A percentile compares a stretch with the other conserved stretches of the same genome.
These are phyloP conservation scores for Paramecium primaurelia DNA, from an alignment of 73 alveolate genomes.

Conservation along the genomic window DNA sequence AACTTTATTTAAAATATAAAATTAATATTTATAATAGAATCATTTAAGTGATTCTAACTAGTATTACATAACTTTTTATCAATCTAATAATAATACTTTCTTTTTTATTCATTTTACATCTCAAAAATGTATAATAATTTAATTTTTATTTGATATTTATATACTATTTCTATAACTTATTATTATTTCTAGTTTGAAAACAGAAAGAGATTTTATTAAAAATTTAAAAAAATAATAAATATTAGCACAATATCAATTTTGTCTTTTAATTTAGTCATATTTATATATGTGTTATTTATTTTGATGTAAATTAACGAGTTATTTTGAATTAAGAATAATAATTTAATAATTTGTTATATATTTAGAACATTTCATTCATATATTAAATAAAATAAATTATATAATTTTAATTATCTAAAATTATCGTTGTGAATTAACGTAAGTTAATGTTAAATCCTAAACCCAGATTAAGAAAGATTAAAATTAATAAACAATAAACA, in stretches of 20 bases:
- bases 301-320: neutral
- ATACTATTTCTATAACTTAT: neutral
- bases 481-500: neutral
- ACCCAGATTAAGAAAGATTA: neutral
- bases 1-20: too few species aligned
- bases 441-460: neutral
- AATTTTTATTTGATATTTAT: too few species aligned
- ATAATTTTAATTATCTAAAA: slow-evolving; percentile 11
- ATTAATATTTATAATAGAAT: too few species aligned
- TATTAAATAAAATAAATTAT: neutral
- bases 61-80: neutral
- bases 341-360: neutral
- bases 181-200: neutral
- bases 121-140: neutral
- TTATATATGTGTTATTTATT: neutral
- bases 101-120: neutral
- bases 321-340: neutral
- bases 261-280: neutral
- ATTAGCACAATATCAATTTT: neutral
- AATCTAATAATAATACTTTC: neutral
- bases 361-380: too few species aligned
- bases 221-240: neutral
- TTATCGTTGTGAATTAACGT: slow-evolving; percentile 31
- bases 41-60: neutral
- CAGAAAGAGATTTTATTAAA: neutral